Evolutionary conservation across 768 basidiomycete genomes (phyloP), one percentile per base, ranked within the genome.

Genomic region (Boletus rubescentipes): DNA sequence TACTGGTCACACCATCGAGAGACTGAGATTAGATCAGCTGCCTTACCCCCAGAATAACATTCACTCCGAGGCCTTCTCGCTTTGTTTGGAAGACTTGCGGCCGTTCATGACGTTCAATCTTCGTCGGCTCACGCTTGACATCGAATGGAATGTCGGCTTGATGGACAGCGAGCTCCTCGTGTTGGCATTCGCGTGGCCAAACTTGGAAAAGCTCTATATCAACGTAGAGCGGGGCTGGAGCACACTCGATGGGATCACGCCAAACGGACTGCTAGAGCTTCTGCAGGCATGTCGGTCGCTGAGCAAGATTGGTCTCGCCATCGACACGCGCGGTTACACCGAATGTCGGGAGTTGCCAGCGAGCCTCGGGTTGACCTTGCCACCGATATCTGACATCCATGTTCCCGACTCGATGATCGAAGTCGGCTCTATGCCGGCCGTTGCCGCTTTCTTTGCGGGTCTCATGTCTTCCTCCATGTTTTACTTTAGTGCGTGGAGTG

Each of bases 21-120:
- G 1, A 0, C 3, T 39, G 5, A 1, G 0, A 9, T 18, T 36
- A 32, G 5, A 4, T 9, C 32, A 35, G 12, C 4, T 5, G n/a
- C 37, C 21, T 3, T 9, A 21, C 30, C 9, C 20, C 18, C 10
- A 5, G 6, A 2, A 9, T 26, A 26, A 26, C 6, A 6, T 26
- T 26, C 26, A 6, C 26, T 20, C 9, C 5, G 20, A 39, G 26
- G 3, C 1, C 2, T 1, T 10, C 44, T 8, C 9, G 2, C 26
- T 26, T 26, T 26, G 26, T 6, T 26, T 6, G 26, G 26, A 26
- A 26, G 26, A 26, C 26, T 26, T 26, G 26, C 26, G 3, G 6
- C 26, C 3, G 6, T 26, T 3, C 26, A 26, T 3, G 26, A 6
- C 6, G 26, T 6, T 26, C 6, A 26, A 26, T 26, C 26, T 26